Evolutionary conservation across 768 basidiomycete species (phyloP).

Genomic region (Lactarius sp.): DNA sequence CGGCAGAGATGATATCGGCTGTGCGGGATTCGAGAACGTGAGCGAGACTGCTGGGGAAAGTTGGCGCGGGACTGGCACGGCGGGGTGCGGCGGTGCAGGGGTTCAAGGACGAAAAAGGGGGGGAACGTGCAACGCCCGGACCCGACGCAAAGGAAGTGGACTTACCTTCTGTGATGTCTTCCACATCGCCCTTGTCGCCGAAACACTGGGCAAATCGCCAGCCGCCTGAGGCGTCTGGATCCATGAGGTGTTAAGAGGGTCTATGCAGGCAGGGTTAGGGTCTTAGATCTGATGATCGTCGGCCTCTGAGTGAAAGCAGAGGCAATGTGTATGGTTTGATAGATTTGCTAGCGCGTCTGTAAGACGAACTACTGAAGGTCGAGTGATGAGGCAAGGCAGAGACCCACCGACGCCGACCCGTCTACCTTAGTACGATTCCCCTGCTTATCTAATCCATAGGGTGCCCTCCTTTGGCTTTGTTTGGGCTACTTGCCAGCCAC

Average conservation of each 20-base stretch:
- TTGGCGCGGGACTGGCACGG: slow-evolving; percentile 1
- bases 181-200: slow-evolving; percentile 98
- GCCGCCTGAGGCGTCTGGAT: slow-evolving; percentile 77
- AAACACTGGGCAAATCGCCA: slow-evolving; percentile 99
- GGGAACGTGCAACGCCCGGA: slow-evolving; percentile 3
- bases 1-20: slow-evolving; percentile 99
- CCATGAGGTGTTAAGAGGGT: slow-evolving; percentile 47
- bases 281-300: slow-evolving; percentile 28
- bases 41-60: slow-evolving; percentile 18
- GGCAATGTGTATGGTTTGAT: slow-evolving; percentile 3
- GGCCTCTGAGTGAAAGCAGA: background rate
- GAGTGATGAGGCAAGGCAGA: slow-evolving; percentile 11
- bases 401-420: slow-evolving; percentile 1
- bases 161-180: slow-evolving; percentile 98
- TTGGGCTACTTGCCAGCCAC: background rate
- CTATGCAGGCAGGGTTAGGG: slow-evolving; percentile 25
- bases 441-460: slow-evolving; percentile 14
- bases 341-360: slow-evolving; percentile 5
- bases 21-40: slow-evolving; percentile 14
- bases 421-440: slow-evolving; percentile 3
- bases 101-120: background rate
- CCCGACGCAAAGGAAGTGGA: slow-evolving; percentile 22
- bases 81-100: slow-evolving; percentile 10
- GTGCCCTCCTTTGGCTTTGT: slow-evolving; percentile 28
- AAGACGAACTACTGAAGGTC: slow-evolving; percentile 1